Evolutionary conservation across 1,284 basidiomycete species (phyloP).

Genomic region (Leccinum huronense): DNA sequence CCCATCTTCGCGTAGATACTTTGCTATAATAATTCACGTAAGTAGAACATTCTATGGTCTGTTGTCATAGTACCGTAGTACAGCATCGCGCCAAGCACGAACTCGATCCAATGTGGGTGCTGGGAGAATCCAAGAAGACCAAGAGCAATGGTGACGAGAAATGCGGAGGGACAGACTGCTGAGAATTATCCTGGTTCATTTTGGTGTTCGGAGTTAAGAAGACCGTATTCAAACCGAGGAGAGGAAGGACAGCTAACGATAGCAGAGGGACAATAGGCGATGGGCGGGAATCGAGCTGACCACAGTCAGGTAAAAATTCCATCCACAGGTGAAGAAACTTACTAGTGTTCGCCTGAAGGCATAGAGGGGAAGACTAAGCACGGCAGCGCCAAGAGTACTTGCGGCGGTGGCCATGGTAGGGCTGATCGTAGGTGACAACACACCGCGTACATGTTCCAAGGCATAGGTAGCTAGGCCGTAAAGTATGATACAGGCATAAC

Average conservation of each 20-base stretch:
- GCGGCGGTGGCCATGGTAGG: constrained; percentile 51
- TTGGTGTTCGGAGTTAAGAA: constrained; percentile 55
- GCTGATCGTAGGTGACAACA: constrained; percentile 56
- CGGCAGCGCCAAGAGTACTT: constrained; percentile 58
- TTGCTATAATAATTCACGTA: constrained; percentile 41
- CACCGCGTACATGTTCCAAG: constrained; percentile 58
- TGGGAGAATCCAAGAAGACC: constrained; percentile 57
- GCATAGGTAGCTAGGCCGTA: constrained; percentile 59
- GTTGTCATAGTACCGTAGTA: constrained; percentile 51
- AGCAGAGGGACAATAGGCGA: constrained; percentile 48
- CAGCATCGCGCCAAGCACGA: constrained; percentile 49
- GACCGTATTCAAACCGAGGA: constrained; percentile 58
- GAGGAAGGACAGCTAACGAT: constrained; percentile 56
- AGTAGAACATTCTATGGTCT: constrained; percentile 2
- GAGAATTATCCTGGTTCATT: constrained; percentile 45
- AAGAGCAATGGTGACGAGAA: constrained; percentile 45
- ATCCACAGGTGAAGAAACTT: constrained; percentile 25
- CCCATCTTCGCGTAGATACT: constrained; percentile 51
- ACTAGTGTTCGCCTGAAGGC: constrained; percentile 58
- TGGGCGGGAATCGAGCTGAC: constrained; percentile 40
- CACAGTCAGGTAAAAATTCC: constrained; percentile 11
- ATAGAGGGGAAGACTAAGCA: constrained; percentile 64
- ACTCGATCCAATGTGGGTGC: constrained; percentile 53
- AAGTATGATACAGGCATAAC: constrained; percentile 60
- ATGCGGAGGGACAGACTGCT: constrained; percentile 47